Percentiles rank a stretch among this genome's conserved stretches.
These are phyloP conservation scores for Quercus cerris DNA, from an alignment of 306 rosid species.

Conservation along the genomic window DNA sequence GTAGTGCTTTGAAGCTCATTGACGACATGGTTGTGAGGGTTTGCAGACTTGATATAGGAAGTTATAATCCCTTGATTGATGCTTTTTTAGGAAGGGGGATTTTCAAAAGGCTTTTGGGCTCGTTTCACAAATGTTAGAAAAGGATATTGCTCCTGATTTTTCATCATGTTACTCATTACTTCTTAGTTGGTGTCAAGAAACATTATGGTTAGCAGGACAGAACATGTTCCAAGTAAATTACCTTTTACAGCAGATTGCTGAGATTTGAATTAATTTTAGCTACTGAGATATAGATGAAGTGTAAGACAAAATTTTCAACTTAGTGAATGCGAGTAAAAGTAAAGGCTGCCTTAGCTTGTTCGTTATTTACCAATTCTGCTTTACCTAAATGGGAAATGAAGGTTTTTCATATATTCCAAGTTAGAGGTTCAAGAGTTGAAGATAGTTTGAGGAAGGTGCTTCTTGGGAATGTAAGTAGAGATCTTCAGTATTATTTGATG, in stretches of 20 bases:
- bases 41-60: slow-evolving; percentile 39
- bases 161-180: slow-evolving; percentile 51
- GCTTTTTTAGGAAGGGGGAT: slow-evolving; percentile 47
- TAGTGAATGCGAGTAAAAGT: too few relatives aligned
- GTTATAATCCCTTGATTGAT: slow-evolving; percentile 45
- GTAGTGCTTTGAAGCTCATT: slow-evolving; percentile 49
- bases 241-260: slow-evolving; percentile 17
- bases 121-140: slow-evolving; percentile 46
- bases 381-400: too few relatives aligned
- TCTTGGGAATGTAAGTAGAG: too few relatives aligned
- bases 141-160: slow-evolving; percentile 48
- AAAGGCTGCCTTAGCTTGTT: too few relatives aligned
- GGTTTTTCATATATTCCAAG: too few relatives aligned
- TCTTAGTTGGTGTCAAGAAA: slow-evolving; percentile 35
- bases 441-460: too few relatives aligned
- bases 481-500: too few relatives aligned
- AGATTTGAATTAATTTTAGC: slow-evolving; percentile 9
- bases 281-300: too few relatives aligned
- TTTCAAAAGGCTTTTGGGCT: slow-evolving; percentile 49
- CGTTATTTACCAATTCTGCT: too few relatives aligned
- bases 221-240: slow-evolving; percentile 17
- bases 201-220: slow-evolving; percentile 19
- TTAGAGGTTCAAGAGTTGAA: too few relatives aligned
- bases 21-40: slow-evolving; percentile 65
- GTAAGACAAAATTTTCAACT: too few relatives aligned